These are phyloP conservation scores for Fusarium odoratissimum DNA, from an alignment of 2,329 filamentous ascomycete genomes.

Conservation along the genomic window DNA sequence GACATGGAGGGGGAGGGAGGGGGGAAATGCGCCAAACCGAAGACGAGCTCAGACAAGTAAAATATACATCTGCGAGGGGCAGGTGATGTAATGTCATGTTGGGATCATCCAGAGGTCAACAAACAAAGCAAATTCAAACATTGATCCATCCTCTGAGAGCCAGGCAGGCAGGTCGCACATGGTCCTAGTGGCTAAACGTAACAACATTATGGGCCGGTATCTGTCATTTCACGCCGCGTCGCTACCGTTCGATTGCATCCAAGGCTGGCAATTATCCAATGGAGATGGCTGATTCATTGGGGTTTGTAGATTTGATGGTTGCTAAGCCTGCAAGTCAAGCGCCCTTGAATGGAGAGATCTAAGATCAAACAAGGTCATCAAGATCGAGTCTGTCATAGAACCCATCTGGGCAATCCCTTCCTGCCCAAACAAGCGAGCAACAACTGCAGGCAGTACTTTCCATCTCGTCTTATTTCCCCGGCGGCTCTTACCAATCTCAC, in stretches of 20 bases:
- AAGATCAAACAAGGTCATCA: constrained; percentile 13
- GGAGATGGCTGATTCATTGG: neutral
- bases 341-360: constrained; percentile 12
- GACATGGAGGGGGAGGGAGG: neutral
- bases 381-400: constrained; percentile 13
- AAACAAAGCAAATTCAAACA: constrained; percentile 23
- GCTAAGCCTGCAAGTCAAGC: constrained; percentile 3
- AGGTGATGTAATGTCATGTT: constrained; percentile 32
- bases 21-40: neutral
- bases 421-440: neutral
- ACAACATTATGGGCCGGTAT: constrained; percentile 3
- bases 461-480: neutral
- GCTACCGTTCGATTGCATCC: neutral
- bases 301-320: neutral
- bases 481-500: neutral
- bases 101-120: constrained; percentile 4
- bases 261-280: constrained; percentile 3
- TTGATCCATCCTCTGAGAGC: neutral
- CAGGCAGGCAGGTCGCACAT: neutral
- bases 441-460: neutral
- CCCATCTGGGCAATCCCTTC: neutral
- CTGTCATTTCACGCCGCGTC: neutral
- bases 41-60: constrained; percentile 11
- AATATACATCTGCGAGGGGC: constrained; percentile 12
- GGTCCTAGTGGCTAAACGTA: neutral